phyloP scores from a whole-genome alignment of 2,329 filamentous ascomycete species.

The Periconia sp. region DNA sequence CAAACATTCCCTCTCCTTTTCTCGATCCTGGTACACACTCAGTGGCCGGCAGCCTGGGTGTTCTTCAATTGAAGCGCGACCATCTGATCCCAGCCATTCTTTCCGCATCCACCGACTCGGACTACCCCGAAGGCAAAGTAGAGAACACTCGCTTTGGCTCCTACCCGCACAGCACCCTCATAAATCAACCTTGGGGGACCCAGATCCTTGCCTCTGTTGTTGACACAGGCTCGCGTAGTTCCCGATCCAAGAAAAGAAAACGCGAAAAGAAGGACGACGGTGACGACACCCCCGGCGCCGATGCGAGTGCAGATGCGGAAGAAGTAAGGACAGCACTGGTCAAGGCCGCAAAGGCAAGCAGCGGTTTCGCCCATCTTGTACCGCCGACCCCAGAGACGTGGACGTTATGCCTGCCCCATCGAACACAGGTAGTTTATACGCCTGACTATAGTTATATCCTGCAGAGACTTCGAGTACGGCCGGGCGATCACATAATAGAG shows the following conservation, averaged over 20 bases:
- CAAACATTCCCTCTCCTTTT: conserved; percentile 66
- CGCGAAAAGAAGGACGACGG: conserved; percentile 42
- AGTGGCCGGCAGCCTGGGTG: conserved; percentile 68
- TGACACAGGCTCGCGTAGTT: conserved; percentile 85
- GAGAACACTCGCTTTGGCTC: conserved; percentile 95
- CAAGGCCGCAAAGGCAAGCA: conserved; percentile 54
- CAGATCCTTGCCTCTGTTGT: conserved; percentile 88
- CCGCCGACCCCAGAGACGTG: conserved; percentile 80
- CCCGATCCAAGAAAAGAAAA: conserved; percentile 58
- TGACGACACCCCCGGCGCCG: conserved; percentile 2
- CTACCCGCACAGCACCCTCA: conserved; percentile 53
- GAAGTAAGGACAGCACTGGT: conserved; percentile 37
- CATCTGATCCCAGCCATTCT: conserved; percentile 73
- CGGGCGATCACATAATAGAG: conserved; percentile 74
- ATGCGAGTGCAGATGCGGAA: conserved; percentile 17
- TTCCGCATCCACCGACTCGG: conserved; percentile 35
- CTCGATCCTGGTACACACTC: conserved; percentile 69
- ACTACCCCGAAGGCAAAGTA: conserved; percentile 51
- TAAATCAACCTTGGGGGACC: conserved; percentile 83
- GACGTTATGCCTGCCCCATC: conserved; percentile 77
- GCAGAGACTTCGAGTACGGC: conserved; percentile 72
- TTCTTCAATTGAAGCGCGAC: conserved; percentile 87
- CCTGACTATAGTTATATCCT: conserved; percentile 85
- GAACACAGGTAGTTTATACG: conserved; percentile 85
- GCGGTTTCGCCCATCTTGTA: conserved; percentile 76